Base-by-base conservation (phyloP, 768 basidiomycete species). In the Leccinum aurantiacum region DNA sequence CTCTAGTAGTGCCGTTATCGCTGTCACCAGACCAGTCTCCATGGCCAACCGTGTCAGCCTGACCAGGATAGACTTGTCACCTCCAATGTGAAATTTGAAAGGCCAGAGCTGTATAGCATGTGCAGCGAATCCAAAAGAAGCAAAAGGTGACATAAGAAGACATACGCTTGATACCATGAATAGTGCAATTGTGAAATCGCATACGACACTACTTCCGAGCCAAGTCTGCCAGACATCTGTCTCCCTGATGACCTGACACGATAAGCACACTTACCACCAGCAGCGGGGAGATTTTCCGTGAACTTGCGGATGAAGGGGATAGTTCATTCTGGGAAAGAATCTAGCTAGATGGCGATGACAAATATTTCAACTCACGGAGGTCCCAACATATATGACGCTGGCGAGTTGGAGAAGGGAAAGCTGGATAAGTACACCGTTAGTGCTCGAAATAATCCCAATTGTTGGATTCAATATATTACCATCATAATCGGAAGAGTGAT, bases 1-100 rank as follows among this genome's bases (percentile, higher is more conserved):
- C 37, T 71, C 69, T 0, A 65, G 24, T 15, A 72, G 51, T 1
- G 63, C 63, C 0, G 70, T 61, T 6, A 49, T 44, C 6, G 65
- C 59, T 11, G 70, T 72, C 9, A 72, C 52, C 11, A 65, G 56
- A 2, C 70, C 70, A 0, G 70, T 70, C 46, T 72, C 69, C 9
- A 70, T 54, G 17, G 68, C 63, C n/a, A 71, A 48, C 52, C 51
- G 65, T 3, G 68, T 71, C 8, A 70, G 29, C 22, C 54, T 63
- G 50, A 48, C 37, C 6, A 66, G 27, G 7, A 22, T 51, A 3
- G 54, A 61, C 4, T 52, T 64, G 13, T 46, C 60, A 6, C 46
- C 37, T 14, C 9, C n/a, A 22, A 67, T 51, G 27, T 54, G 10
- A 11, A 56, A 57, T 37, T 54, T 53, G 19, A 63, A 59, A 17